Base-by-base conservation (phyloP, 1,284 basidiomycete genomes). In the Pascua guehoae region DNA sequence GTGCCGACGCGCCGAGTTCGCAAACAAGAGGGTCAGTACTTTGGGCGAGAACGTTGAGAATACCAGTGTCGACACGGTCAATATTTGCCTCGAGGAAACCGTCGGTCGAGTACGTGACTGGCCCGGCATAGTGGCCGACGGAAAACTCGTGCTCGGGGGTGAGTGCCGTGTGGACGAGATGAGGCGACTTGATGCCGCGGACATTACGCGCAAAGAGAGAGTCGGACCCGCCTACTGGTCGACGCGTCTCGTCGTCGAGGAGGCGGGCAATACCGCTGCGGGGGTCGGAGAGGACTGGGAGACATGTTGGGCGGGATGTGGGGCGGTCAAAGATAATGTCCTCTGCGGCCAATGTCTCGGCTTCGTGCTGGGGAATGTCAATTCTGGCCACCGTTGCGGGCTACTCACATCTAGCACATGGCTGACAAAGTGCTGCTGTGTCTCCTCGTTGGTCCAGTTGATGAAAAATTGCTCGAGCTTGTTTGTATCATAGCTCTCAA, bases 391-490 rank as follows among this genome's bases (percentile, higher is more conserved):
- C 7, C 4, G 24, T 7, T 7, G 24, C 3, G 4, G 24, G 7
- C 24, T n/a, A 32, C 24, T 32, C 24, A 32, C 24, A 7, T 32
- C 56, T 12, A 62, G 54, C 16, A 62, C 57, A 36, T 58, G 56
- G 39, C 56, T 56, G 11, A 54, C 58, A 32, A 62, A 46, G 41
- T 62, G 60, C 11, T 54, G 54, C 24, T 56, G 52, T 12, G 59
- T 57, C 47, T 62, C 57, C 57, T 62, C 60, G 54, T 62, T 62
- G 24, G 60, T 57, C 60, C 60, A 62, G 54, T 62, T 62, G 60
- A 62, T 62, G 17, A 62, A 49, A 47, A 62, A 62, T 52, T 62
- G 60, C 1, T 54, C 57, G 5, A 62, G 56, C n/a, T 56, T 56
- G 47, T 62, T 58, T 16, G 18, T 48, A 14, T 41, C 50, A 43